Conservation (phyloP, 2,329 filamentous ascomycete genomes). For the Arthrinium phaeospermum region DNA sequence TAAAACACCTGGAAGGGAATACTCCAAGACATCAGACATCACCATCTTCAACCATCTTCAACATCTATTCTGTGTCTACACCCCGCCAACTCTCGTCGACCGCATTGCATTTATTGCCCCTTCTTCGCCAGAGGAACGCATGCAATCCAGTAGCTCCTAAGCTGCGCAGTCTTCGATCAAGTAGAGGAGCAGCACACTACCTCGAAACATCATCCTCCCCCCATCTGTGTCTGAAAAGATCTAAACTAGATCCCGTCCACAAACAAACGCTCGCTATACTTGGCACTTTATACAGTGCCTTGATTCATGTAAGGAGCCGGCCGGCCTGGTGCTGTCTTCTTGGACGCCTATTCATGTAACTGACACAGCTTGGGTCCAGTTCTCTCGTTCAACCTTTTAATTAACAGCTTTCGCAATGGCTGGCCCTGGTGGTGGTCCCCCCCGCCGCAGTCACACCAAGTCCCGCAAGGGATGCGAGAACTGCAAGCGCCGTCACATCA, state of each 20-base stretch:
- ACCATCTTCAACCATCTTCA: constrained; percentile 20
- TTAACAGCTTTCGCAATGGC: constrained; percentile 68
- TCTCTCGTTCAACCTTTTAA: constrained; percentile 43
- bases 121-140: background rate
- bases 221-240: constrained; percentile 31
- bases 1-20: constrained; percentile 41
- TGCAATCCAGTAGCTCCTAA: constrained; percentile 4
- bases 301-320: constrained; percentile 35
- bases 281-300: constrained; percentile 35
- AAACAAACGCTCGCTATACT: constrained; percentile 38
- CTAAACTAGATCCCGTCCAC: constrained; percentile 31
- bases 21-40: constrained; percentile 28
- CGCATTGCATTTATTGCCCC: background rate
- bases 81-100: constrained; percentile 16
- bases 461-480: constrained; percentile 98
- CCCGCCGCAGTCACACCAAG: constrained; percentile 91
- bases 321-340: background rate
- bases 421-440: constrained; percentile 92
- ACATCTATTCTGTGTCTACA: constrained; percentile 4
- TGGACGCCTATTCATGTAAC: constrained; percentile 19
- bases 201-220: constrained; percentile 22
- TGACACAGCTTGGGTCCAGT: constrained; percentile 38
- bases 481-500: constrained; percentile 96
- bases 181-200: constrained; percentile 24
- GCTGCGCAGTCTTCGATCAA: background rate